Conservation (phyloP, 1,139 yeast species). For the Saccharomyces pastorianus region DNA sequence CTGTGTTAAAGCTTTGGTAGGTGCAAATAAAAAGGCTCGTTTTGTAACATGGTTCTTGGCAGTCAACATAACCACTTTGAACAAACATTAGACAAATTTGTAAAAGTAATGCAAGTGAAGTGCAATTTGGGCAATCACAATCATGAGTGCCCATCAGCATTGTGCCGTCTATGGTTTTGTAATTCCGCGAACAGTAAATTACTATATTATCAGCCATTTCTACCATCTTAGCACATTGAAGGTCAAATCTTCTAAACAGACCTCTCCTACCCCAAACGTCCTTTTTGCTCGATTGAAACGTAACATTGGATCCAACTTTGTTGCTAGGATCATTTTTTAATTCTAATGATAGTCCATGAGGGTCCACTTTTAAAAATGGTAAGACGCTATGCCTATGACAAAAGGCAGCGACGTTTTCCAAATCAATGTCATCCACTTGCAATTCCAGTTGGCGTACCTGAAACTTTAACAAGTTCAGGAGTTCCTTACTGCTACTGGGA, state of each 20-base stretch:
- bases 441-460: not conserved
- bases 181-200: slow-evolving; percentile 19
- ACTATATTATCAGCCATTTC: slow-evolving; percentile 24
- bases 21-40: slow-evolving; percentile 15
- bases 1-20: slow-evolving; percentile 6
- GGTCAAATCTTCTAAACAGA: slow-evolving; percentile 29
- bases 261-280: slow-evolving; percentile 5
- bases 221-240: slow-evolving; percentile 28
- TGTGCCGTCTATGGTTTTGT: not conserved
- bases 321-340: not conserved
- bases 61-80: slow-evolving; percentile 16
- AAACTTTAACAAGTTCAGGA: not conserved
- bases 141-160: slow-evolving; percentile 5
- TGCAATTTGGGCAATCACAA: slow-evolving; percentile 15
- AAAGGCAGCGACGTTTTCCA: not conserved
- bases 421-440: not conserved
- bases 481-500: not conserved
- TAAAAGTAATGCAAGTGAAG: slow-evolving; percentile 14
- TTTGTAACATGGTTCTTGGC: slow-evolving; percentile 11
- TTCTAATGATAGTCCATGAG: not conserved
- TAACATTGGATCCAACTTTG: not conserved
- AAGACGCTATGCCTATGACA: not conserved
- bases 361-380: not conserved
- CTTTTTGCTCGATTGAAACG: not conserved
- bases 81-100: slow-evolving; percentile 16